phyloP scores from a whole-genome alignment of 139 green algal species.

The Chlamydomonas schloesseri region DNA sequence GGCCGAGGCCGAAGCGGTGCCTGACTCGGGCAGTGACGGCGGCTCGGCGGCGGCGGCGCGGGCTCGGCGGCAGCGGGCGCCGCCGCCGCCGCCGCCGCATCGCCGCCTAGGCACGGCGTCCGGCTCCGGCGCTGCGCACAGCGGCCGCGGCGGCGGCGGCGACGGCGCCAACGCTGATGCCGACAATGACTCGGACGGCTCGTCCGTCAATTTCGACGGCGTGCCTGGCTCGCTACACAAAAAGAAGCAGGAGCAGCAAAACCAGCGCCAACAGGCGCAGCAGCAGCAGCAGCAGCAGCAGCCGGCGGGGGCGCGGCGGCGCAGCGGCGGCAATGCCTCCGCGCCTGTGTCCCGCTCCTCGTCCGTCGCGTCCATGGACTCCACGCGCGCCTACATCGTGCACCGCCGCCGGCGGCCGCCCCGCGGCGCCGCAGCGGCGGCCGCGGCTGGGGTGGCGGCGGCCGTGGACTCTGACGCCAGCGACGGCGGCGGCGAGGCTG shows the following conservation, averaged over 20 bases:
- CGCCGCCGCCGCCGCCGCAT: too few species aligned
- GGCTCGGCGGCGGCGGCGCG: too few species aligned
- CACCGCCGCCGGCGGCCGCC: not conserved
- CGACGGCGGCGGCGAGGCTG: too few species aligned
- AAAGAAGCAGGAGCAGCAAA: not conserved
- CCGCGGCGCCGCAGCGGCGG: not conserved
- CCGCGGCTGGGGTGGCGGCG: too few species aligned
- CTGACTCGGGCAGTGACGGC: too few species aligned
- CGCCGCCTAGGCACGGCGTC: too few species aligned
- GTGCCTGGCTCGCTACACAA: not conserved
- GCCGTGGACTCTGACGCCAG: too few species aligned
- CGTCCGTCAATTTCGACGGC: constrained; percentile 9
- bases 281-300: not conserved
- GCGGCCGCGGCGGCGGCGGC: too few species aligned
- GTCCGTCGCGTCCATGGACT: constrained; percentile 4
- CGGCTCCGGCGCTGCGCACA: too few species aligned
- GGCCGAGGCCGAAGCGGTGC: too few species aligned
- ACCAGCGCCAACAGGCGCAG: not conserved
- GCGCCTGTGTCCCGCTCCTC: not conserved
- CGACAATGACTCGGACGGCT: not conserved
- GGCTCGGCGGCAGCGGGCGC: too few species aligned
- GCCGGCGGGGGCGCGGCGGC: not conserved
- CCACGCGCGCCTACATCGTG: constrained; percentile 14
- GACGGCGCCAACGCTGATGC: too few species aligned
- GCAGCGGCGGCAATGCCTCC: not conserved